Evolutionary conservation across 2,329 filamentous ascomycete species (phyloP).

Genomic region (Nannizziopsis barbatae): DNA sequence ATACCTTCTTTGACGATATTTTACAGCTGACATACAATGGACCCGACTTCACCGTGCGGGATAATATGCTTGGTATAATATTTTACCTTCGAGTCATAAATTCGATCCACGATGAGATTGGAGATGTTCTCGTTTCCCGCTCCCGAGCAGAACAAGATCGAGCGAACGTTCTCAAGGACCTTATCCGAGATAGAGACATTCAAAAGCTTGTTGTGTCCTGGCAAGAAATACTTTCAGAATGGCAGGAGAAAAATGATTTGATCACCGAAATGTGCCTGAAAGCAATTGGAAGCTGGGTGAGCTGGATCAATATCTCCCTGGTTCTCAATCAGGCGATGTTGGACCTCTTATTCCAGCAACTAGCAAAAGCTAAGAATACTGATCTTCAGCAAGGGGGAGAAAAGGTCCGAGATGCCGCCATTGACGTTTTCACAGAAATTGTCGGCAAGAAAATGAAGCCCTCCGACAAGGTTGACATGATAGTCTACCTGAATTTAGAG

Average conservation of each 20-base stretch:
- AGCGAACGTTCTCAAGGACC: conserved; percentile 82
- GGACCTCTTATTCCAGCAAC: conserved; percentile 70
- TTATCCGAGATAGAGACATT: conserved; percentile 76
- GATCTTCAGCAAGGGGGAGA: conserved; percentile 59
- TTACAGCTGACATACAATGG: conserved; percentile 58
- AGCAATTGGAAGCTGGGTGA: conserved; percentile 93
- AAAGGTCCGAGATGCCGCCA: conserved; percentile 76
- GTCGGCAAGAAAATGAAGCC: conserved; percentile 97
- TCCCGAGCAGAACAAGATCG: conserved; percentile 68
- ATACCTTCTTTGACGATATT: conserved; percentile 83
- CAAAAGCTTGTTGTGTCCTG: conserved; percentile 78
- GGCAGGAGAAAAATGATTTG: conserved; percentile 56
- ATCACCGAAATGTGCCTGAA: conserved; percentile 81
- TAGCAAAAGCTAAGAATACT: conserved; percentile 58
- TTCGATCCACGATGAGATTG: conserved; percentile 94
- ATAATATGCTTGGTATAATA: conserved; percentile 65
- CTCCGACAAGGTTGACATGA: conserved; percentile 85
- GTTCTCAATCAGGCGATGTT: conserved; percentile 87
- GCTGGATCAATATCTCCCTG: conserved; percentile 94
- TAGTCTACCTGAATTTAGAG: conserved; percentile 76
- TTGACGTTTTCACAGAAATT: conserved; percentile 91
- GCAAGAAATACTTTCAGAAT: conserved; percentile 78
- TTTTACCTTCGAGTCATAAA: conserved; percentile 81
- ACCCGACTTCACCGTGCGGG: conserved; percentile 45
- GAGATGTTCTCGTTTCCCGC: conserved; percentile 75